Evolutionary conservation across 352 stramenopile species (phyloP).

Genomic region (Pythium aristosporum): DNA sequence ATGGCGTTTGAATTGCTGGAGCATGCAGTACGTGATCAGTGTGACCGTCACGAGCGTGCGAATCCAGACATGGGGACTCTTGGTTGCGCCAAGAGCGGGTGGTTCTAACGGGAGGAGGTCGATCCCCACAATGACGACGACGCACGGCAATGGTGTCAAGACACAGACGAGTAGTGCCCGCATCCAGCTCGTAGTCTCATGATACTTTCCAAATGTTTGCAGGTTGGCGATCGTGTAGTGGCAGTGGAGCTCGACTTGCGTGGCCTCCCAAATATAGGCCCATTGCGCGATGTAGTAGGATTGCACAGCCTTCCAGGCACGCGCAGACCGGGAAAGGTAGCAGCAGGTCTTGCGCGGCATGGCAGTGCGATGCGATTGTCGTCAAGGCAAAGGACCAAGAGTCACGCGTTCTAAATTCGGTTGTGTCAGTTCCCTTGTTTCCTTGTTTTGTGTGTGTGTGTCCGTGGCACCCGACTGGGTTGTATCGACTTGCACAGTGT

Average conservation of each 20-base stretch:
- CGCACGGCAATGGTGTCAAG: conserved; percentile 7
- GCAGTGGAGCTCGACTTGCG: conserved; percentile 19
- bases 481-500: no score
- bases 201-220: not conserved
- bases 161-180: conserved; percentile 4
- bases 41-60: not conserved
- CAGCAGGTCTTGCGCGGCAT: no score
- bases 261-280: not conserved
- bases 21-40: conserved; percentile 4
- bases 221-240: conserved; percentile 11
- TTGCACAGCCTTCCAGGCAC: no score
- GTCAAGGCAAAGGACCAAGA: no score
- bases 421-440: no score
- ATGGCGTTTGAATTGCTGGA: conserved; percentile 14
- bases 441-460: no score
- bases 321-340: no score
- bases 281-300: not conserved
- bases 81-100: not conserved
- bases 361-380: no score
- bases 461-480: no score
- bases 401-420: no score
- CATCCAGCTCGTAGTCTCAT: conserved; percentile 2
- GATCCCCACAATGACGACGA: conserved; percentile 1
- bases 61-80: conserved; percentile 5
- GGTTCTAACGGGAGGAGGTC: conserved; percentile 8